Percentiles rank a stretch among this genome's conserved stretches.
phyloP scores from a whole-genome alignment of 768 basidiomycete genomes.

The Agaricus subrufescens region DNA sequence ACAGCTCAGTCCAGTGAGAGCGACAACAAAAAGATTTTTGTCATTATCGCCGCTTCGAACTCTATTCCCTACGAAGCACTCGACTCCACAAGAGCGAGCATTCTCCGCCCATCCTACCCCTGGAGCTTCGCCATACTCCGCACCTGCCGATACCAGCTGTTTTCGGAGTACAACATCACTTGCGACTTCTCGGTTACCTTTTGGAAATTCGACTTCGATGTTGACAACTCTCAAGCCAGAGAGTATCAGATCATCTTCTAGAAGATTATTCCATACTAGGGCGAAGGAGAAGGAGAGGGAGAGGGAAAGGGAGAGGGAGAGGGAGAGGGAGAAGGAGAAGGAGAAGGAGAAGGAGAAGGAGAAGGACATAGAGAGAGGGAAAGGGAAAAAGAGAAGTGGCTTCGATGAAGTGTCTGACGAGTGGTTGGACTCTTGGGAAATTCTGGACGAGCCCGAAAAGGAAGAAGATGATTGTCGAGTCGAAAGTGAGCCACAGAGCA shows the following conservation, averaged over 20 bases:
- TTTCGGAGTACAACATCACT: constrained; percentile 45
- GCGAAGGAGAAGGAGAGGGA: constrained; percentile 33
- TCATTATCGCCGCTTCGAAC: constrained; percentile 44
- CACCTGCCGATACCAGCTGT: constrained; percentile 24
- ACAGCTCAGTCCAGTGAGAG: constrained; percentile 11
- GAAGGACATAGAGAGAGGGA: constrained; percentile 25
- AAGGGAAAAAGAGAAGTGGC: constrained; percentile 32
- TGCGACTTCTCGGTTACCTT: constrained; percentile 28
- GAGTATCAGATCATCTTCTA: constrained; percentile 20
- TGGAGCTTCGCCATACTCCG: constrained; percentile 34
- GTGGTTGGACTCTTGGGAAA: constrained; percentile 37
- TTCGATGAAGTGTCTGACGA: constrained; percentile 2
- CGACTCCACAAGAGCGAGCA: constrained; percentile 24
- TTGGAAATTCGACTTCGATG: constrained; percentile 10
- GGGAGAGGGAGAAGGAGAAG: constrained; percentile 30
- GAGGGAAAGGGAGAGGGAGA: constrained; percentile 25
- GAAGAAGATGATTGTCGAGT: constrained; percentile 10
- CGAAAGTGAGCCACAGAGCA: constrained; percentile 19
- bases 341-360: constrained; percentile 24
- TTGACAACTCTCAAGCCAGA: constrained; percentile 27
- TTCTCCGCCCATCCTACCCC: constrained; percentile 39
- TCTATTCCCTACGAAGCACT: constrained; percentile 37
- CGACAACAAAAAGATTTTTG: constrained; percentile 32
- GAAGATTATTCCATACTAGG: constrained; percentile 27
- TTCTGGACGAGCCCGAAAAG: constrained; percentile 23